Evolutionary conservation across 78 protist genomes (phyloP), one percentile per base, ranked within the genome.

Genomic region (Andalucia godoyi): DNA sequence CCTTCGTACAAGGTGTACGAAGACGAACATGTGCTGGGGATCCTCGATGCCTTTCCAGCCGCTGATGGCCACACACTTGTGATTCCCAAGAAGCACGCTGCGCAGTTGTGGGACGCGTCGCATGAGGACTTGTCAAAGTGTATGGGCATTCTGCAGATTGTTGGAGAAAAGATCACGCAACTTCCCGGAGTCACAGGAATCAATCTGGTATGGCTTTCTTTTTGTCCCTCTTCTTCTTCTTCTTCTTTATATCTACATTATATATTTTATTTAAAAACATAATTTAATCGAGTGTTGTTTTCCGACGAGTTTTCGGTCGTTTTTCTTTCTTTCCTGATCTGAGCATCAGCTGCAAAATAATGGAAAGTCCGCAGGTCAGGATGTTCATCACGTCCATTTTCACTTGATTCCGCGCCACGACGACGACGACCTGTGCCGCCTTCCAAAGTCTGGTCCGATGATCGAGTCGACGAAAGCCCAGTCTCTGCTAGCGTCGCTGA

Each of bases 21-120:
- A 58, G 49, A 43, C 1, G 71, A 43, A 33, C 43, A 39, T 32
- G 29, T 21, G 13, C 42, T 73, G 29, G 63, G 63, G 68, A 39
- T 73, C 57, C 58, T 73, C 42, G 79, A 73, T 54, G 66, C 58
- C 37, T 49, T 63, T 40, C 79, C 79, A 29, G 25, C 39, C 17
- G 36, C 49, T 32, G 0, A 6, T 4, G 79, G 79, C 2, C 79
- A 73, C 60, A 0, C 54, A 0, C 72, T 73, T 4, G 42, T 73
- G 32, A 39, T 73, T 23, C 72, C 79, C 8, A 63, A 73, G 66
- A 53, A 53, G 59, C 43, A 4, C 7, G 9, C 29, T 39, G 30
- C 6, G 32, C 5, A 7, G 32, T 10, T 5, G 8, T 4, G 17
- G 32, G 59, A 53, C 34, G 34, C 12, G 34, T 4, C 30, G 15